phyloP scores from a whole-genome alignment of 768 basidiomycete species.

The Leccinellum albellum region DNA sequence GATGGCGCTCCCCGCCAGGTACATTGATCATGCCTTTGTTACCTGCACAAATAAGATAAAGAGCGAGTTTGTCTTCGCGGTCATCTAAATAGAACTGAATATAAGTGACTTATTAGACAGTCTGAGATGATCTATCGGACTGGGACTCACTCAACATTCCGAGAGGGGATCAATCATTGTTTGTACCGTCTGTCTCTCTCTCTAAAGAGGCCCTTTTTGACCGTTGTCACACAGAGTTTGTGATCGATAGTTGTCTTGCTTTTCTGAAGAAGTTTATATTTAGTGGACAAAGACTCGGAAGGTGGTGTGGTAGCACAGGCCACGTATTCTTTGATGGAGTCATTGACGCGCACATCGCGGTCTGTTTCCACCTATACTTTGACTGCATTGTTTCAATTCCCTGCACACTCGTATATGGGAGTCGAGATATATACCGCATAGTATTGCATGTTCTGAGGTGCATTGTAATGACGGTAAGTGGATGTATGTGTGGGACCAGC shows the following conservation, averaged over 20 bases:
- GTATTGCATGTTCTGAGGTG: conserved; percentile 80
- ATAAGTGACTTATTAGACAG: neutral
- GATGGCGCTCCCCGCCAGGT: conserved; percentile 50
- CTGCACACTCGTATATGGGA: conserved; percentile 82
- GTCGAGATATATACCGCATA: conserved; percentile 90
- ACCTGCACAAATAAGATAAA: conserved; percentile 89
- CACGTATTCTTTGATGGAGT: conserved; percentile 62
- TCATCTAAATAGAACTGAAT: conserved; percentile 89
- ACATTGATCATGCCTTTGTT: conserved; percentile 94
- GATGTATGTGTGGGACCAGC: too few species aligned
- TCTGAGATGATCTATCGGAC: neutral
- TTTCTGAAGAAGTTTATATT: conserved; percentile 40
- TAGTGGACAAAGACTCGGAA: conserved; percentile 31
- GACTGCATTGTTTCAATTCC: conserved; percentile 86
- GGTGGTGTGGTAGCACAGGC: conserved; percentile 28
- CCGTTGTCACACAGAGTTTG: conserved; percentile 85
- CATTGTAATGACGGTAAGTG: conserved; percentile 37
- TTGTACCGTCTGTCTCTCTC: conserved; percentile 87
- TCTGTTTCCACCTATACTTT: conserved; percentile 92
- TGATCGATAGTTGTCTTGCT: conserved; percentile 78
- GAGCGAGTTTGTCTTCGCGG: conserved; percentile 88
- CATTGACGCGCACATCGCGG: conserved; percentile 66
- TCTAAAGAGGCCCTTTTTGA: conserved; percentile 92
- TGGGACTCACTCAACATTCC: conserved; percentile 72
- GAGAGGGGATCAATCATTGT: conserved; percentile 82